Evolutionary conservation across 225 moss, liverwort and hornwort species (phyloP).

Genomic region (Bryoerythrophyllum caledonicum): DNA sequence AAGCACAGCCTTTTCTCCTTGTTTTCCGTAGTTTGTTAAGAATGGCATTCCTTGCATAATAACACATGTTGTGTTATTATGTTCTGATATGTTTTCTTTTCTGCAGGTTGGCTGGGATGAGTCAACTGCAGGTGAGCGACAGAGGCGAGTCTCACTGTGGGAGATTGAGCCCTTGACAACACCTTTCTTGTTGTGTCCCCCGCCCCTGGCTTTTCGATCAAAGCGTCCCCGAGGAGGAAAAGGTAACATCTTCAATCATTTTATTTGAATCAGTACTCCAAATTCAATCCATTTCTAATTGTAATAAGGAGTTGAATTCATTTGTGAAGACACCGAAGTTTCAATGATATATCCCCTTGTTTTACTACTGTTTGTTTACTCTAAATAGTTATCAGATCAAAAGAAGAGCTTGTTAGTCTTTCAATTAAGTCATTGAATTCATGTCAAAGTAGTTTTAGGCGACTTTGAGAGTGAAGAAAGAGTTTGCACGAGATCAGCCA

Average conservation of each 20-base stretch:
- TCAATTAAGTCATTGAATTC: too few relatives aligned
- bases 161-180: conserved; percentile 83
- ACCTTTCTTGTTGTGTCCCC: conserved; percentile 72
- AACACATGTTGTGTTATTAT: not conserved
- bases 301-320: too few relatives aligned
- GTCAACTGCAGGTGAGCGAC: conserved; percentile 83
- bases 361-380: too few relatives aligned
- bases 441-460: too few relatives aligned
- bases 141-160: conserved; percentile 78
- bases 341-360: too few relatives aligned
- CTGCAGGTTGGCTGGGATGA: conserved; percentile 90
- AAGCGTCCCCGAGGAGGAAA: conserved; percentile 58
- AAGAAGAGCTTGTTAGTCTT: too few relatives aligned
- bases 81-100: not conserved
- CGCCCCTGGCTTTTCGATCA: conserved; percentile 59
- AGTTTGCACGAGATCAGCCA: too few relatives aligned
- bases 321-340: too few relatives aligned
- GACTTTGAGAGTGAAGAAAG: too few relatives aligned
- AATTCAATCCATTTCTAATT: too few relatives aligned
- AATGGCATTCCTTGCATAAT: not conserved
- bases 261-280: not conserved
- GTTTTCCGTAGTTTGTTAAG: not conserved
- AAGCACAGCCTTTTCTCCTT: not conserved
- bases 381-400: too few relatives aligned
- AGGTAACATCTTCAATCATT: conserved; percentile 9